These are phyloP conservation scores for Cucurbitaria berberidis DNA, from an alignment of 2,329 filamentous ascomycete species.

Conservation along the genomic window DNA sequence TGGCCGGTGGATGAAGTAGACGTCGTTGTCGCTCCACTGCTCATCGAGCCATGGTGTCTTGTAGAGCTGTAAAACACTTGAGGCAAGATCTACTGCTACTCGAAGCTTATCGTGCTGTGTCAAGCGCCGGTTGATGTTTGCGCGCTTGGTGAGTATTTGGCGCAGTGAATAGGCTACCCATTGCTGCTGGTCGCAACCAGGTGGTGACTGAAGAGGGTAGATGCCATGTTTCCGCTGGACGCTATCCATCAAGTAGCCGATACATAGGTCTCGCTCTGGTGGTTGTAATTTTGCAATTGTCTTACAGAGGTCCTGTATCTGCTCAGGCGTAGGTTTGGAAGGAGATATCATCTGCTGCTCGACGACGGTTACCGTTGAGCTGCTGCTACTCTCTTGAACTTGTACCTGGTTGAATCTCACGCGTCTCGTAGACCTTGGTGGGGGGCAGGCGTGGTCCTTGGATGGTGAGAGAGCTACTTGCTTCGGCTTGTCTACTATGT, in stretches of 20 bases:
- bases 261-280: conserved; percentile 17
- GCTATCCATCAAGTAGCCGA: conserved; percentile 19
- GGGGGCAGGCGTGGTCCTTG: neutral
- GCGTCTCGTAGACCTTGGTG: neutral
- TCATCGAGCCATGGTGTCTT: conserved; percentile 33
- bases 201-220: conserved; percentile 11
- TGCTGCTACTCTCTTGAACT: neutral
- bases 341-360: neutral
- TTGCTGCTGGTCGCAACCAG: conserved; percentile 6
- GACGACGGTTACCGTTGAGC: neutral
- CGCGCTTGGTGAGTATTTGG: conserved; percentile 8
- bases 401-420: conserved; percentile 15
- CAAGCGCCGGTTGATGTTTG: conserved; percentile 9
- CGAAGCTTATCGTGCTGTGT: conserved; percentile 22
- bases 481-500: conserved; percentile 11
- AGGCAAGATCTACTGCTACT: conserved; percentile 25
- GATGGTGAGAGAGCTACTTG: neutral
- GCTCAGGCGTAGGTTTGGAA: neutral
- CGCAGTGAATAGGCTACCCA: conserved; percentile 20
- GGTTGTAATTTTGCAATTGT: conserved; percentile 16
- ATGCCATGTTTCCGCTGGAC: conserved; percentile 22
- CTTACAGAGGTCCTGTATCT: conserved; percentile 23
- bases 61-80: conserved; percentile 28
- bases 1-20: conserved; percentile 26
- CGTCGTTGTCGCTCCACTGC: conserved; percentile 20